Evolutionary conservation across 495 filamentous ascomycete genomes (phyloP).

Genomic region (Annulohypoxylon moriforme): DNA sequence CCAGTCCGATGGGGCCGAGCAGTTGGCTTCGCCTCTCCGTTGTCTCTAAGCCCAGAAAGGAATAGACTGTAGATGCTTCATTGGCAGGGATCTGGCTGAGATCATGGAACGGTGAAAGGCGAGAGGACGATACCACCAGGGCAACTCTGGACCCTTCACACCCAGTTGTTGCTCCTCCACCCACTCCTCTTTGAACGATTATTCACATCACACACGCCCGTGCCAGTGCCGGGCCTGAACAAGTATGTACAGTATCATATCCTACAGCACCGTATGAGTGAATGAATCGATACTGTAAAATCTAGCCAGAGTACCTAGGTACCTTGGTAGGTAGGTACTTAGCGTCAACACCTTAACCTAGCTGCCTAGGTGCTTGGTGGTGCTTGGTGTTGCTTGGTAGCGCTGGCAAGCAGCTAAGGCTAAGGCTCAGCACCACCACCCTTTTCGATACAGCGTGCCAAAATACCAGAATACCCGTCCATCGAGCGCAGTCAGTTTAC

Average conservation of each 20-base stretch:
- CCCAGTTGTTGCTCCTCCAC: conserved; percentile 22
- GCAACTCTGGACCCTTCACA: conserved; percentile 12
- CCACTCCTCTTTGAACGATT: conserved; percentile 28
- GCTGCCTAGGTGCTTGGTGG: conserved; percentile 2
- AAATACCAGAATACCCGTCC: conserved; percentile 1
- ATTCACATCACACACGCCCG: conserved; percentile 41
- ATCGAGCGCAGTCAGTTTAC: conserved; percentile 22
- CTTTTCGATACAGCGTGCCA: conserved; percentile 21
- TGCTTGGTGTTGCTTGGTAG: not conserved
- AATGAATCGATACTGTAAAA: not conserved
- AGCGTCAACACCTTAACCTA: conserved; percentile 5
- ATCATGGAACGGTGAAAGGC: conserved; percentile 43
- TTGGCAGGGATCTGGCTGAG: conserved; percentile 41
- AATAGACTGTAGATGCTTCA: conserved; percentile 36
- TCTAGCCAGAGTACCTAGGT: not conserved
- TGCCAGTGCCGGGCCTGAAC: conserved; percentile 28
- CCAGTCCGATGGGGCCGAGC: conserved; percentile 48
- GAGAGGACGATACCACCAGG: conserved; percentile 32
- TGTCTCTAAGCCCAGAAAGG: conserved; percentile 37
- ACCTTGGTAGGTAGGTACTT: not conserved
- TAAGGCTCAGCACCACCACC: conserved; percentile 18
- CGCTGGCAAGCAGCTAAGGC: not conserved
- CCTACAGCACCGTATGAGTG: not conserved
- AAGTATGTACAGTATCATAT: conserved; percentile 8
- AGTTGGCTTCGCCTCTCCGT: conserved; percentile 47